Percentiles rank a stretch among this genome's conserved stretches.
Evolutionary conservation across 306 rosid species (phyloP).

Genomic region (Cicer cuneatum): DNA sequence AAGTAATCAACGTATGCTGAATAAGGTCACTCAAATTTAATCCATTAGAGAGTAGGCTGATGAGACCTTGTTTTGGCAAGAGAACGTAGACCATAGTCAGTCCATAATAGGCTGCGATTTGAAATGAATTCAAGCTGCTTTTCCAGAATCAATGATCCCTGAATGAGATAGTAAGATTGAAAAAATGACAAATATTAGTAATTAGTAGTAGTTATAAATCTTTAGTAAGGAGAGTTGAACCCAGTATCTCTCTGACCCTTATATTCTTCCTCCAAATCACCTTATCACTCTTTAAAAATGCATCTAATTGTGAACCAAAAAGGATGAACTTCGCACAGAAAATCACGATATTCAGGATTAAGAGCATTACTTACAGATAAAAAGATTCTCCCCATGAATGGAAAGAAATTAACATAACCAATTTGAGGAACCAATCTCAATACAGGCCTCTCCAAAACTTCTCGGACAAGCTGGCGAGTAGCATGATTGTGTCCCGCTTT

Average conservation of each 20-base stretch:
- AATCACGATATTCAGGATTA: constrained; percentile 20
- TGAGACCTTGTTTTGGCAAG: constrained; percentile 83
- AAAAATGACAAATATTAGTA: not conserved
- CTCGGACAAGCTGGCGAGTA: constrained; percentile 71
- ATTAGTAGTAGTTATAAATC: not conserved
- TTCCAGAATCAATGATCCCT: constrained; percentile 87
- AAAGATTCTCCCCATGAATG: constrained; percentile 81
- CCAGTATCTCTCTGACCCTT: no score
- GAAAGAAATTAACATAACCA: constrained; percentile 84
- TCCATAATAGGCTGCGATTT: constrained; percentile 77
- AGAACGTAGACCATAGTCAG: constrained; percentile 87
- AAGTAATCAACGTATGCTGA: constrained; percentile 36
- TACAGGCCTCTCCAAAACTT: constrained; percentile 64
- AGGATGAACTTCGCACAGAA: constrained; percentile 4
- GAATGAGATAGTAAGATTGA: constrained; percentile 31
- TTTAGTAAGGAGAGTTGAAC: no score
- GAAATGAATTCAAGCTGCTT: constrained; percentile 89
- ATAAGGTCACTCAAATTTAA: constrained; percentile 6
- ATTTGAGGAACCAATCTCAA: constrained; percentile 85
- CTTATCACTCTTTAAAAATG: not conserved
- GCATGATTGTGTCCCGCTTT: constrained; percentile 50
- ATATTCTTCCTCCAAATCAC: no score
- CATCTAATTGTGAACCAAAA: constrained; percentile 18
- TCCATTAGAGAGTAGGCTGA: not conserved
- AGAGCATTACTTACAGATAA: constrained; percentile 66